These are phyloP conservation scores for Ceratocystis colombiana DNA, from an alignment of 2,329 filamentous ascomycete species.

Conservation along the genomic window DNA sequence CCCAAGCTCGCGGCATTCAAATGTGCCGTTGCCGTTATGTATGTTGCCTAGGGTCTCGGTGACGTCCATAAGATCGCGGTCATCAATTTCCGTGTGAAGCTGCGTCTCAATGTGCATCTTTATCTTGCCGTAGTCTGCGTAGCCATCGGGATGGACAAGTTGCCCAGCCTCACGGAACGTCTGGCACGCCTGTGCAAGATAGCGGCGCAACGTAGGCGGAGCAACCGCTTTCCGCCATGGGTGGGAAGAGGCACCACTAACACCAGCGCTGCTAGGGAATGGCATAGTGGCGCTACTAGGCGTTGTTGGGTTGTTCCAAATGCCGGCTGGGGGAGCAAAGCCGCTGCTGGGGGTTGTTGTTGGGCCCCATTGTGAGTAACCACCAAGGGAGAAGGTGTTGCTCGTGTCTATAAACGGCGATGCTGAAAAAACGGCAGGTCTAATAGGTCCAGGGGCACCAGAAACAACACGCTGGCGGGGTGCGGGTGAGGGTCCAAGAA, in stretches of 20 bases:
- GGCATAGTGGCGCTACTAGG: conserved; percentile 46
- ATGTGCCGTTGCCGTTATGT: conserved; percentile 82
- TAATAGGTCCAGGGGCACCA: conserved; percentile 27
- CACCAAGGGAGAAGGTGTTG: conserved; percentile 33
- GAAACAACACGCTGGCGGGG: conserved; percentile 21
- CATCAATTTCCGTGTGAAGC: conserved; percentile 31
- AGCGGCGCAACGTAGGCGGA: conserved; percentile 53
- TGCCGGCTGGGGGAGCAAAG: conserved; percentile 21
- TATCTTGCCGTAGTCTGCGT: conserved; percentile 57
- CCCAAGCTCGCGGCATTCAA: conserved; percentile 52
- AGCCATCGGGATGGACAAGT: conserved; percentile 42
- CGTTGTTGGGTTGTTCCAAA: conserved; percentile 27
- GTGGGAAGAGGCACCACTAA: not conserved
- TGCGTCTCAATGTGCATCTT: conserved; percentile 57
- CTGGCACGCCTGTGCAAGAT: conserved; percentile 72
- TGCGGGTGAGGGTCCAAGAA: conserved; percentile 9
- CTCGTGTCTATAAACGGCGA: conserved; percentile 35
- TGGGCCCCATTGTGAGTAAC: conserved; percentile 37
- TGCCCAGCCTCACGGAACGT: conserved; percentile 37
- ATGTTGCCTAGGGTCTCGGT: conserved; percentile 83
- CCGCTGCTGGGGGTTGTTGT: conserved; percentile 8
- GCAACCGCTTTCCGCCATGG: conserved; percentile 12
- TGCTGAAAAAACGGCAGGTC: conserved; percentile 18
- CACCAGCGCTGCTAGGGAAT: conserved; percentile 30
- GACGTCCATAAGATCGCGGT: conserved; percentile 66